Base-by-base conservation (phyloP, 2,329 filamentous ascomycete species). In the Nothophoma quercina region DNA sequence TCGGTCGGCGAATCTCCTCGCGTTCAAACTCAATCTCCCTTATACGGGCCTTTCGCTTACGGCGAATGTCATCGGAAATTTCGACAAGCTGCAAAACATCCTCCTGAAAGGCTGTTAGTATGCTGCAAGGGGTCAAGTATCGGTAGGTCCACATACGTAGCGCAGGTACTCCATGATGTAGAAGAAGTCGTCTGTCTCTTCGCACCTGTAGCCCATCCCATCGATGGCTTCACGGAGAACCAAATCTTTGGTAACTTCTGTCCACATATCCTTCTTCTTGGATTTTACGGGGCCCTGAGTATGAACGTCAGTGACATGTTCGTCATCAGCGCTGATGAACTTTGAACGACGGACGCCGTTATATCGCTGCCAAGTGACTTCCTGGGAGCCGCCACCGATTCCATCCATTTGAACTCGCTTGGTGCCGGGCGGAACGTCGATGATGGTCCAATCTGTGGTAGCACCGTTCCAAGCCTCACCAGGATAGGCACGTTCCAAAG, bases 221-320 rank as follows among this genome's bases (percentile, higher is more conserved):
- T 96, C 88, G 59, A 98, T 90, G 15, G 95, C 95, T 71, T 97
- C 92, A 44, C 88, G 86, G 52, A 88, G 82, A 13, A 98, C 91
- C 28, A 98, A 77, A 63, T 96, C 93, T 77, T 96, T 96, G 36
- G 93, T 96, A 64, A 99, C 91, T 76, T 98, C 95, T 0, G 95
- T 99, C 93, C 93, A 98, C 79, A 96, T 90, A 55, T 80, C 78
- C 56, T 72, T 71, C 32, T 70, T 63, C 59, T 76, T 77, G n/a
- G 65, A 60, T 51, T 74, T 74, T 23, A 67, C 59, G 22, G 60
- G 56, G 13, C 44, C 50, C 57, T 71, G 66, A 40, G 65, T 67
- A 30, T 77, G 74, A 58, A 75, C 78, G 56, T 75, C 79, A 33
- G 67, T 77, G 76, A 74, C 71, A 49, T 74, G 77, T 35, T 77